Evolutionary conservation across 768 basidiomycete species (phyloP).

Genomic region (Rhizopogon rudus): DNA sequence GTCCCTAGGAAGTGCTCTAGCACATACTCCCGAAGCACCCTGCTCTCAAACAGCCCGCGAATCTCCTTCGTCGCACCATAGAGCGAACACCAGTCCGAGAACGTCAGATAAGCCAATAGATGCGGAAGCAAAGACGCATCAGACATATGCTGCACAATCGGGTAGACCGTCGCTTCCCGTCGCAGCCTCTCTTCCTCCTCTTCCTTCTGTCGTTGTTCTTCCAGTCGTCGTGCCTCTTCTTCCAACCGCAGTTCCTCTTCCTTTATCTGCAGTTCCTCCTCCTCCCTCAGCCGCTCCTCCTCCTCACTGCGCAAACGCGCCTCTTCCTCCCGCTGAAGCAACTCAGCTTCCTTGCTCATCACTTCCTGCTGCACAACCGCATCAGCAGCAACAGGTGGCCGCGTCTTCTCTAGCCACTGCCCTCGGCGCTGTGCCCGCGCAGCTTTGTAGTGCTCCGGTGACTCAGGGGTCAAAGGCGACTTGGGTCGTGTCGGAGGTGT

Average conservation of each 20-base stretch:
- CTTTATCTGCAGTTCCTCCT: not conserved
- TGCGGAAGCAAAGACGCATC: slow-evolving; percentile 45
- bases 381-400: slow-evolving; percentile 31
- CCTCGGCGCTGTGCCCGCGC: slow-evolving; percentile 39
- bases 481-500: not conserved
- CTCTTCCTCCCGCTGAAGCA: slow-evolving; percentile 14
- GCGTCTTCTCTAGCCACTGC: slow-evolving; percentile 33
- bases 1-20: slow-evolving; percentile 65
- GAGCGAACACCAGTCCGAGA: slow-evolving; percentile 65
- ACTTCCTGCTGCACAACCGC: slow-evolving; percentile 20
- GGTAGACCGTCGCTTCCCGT: slow-evolving; percentile 31
- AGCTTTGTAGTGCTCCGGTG: slow-evolving; percentile 34
- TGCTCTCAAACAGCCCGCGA: slow-evolving; percentile 43
- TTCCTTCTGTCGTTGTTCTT: not conserved
- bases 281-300: not conserved
- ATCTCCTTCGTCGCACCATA: slow-evolving; percentile 52
- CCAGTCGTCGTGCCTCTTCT: slow-evolving; percentile 5
- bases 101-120: slow-evolving; percentile 61
- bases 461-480: slow-evolving; percentile 11
- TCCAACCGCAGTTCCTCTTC: not conserved
- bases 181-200: slow-evolving; percentile 3
- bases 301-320: not conserved
- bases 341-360: slow-evolving; percentile 12
- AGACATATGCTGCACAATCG: slow-evolving; percentile 52
- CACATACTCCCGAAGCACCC: slow-evolving; percentile 54